Evolutionary conservation across 257 asterid genomes (phyloP).

Genomic region (Solanum etuberosum): DNA sequence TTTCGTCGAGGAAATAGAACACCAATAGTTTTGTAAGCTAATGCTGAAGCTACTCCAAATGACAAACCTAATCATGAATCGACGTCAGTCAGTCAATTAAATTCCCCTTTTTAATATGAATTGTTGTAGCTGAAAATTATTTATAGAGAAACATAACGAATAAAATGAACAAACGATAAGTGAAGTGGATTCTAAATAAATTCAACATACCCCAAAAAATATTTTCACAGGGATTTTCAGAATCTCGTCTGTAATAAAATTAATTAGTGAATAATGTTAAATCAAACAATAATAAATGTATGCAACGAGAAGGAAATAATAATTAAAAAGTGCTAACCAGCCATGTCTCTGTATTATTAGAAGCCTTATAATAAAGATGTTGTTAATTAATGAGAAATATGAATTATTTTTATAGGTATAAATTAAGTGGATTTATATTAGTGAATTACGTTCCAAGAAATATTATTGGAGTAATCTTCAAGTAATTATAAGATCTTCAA

Average conservation of each 20-base stretch:
- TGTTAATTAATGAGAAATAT: neutral
- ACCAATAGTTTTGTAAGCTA: neutral
- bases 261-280: neutral
- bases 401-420: neutral
- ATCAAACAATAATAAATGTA: neutral
- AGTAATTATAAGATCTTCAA: neutral
- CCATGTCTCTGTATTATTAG: neutral
- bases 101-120: too few relatives aligned
- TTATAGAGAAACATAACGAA: too few relatives aligned
- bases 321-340: neutral
- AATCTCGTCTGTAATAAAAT: neutral
- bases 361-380: neutral
- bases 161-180: neutral
- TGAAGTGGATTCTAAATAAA: neutral
- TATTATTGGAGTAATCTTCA: neutral
- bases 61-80: neutral
- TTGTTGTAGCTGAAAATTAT: too few relatives aligned
- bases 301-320: neutral
- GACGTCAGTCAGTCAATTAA: too few relatives aligned
- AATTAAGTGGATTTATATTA: neutral
- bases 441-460: neutral
- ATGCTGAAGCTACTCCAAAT: neutral
- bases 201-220: neutral
- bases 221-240: neutral
- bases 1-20: neutral